A percentile compares a stretch with the other conserved stretches of the same genome.
Conservation (phyloP, 31 red algal genomes). For the Bonnemaisonia californica region DNA sequence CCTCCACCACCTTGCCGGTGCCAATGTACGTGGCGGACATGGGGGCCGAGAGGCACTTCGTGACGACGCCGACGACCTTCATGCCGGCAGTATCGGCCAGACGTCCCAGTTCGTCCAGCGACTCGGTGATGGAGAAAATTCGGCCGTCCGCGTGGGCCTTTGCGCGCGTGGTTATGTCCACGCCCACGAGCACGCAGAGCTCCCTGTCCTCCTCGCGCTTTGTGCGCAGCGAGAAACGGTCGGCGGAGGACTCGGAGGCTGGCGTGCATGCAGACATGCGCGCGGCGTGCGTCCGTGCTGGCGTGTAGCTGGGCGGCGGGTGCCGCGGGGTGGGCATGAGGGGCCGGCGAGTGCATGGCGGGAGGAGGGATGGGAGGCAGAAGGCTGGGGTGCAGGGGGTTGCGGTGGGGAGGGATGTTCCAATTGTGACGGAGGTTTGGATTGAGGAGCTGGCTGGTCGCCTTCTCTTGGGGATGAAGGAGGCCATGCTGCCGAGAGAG, state of each 20-base stretch:
- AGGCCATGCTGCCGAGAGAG: neutral
- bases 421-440: neutral
- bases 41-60: slow-evolving; percentile 47
- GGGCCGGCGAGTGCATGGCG: neutral
- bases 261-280: neutral
- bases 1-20: slow-evolving; percentile 80
- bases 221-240: slow-evolving; percentile 26
- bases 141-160: slow-evolving; percentile 2
- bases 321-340: neutral
- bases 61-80: slow-evolving; percentile 59
- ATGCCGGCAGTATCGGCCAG: slow-evolving; percentile 87
- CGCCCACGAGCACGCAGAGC: slow-evolving; percentile 61
- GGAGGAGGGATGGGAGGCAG: neutral
- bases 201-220: slow-evolving; percentile 43
- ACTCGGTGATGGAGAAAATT: slow-evolving; percentile 57
- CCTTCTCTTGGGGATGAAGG: neutral
- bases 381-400: neutral
- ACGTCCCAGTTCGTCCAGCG: slow-evolving; percentile 75
- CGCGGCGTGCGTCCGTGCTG: neutral
- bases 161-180: slow-evolving; percentile 34
- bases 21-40: slow-evolving; percentile 84
- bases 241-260: slow-evolving; percentile 18
- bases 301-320: neutral
- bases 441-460: neutral
- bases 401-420: neutral